Conservation (phyloP, 805 yeast genomes). For the Barnettozyma populi region DNA sequence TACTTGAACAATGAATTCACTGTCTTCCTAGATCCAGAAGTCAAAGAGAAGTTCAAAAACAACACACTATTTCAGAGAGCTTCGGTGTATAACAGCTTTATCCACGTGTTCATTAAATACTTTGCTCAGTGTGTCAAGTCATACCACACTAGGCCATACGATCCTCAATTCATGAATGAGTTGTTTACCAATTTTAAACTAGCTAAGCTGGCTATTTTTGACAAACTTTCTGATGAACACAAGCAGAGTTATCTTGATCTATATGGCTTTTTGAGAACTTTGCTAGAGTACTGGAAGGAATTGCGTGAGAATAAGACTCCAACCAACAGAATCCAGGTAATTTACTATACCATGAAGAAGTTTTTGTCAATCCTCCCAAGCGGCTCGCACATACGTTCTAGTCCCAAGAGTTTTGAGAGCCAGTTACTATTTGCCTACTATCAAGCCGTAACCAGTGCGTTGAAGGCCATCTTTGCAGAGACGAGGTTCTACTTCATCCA, state of each 20-base stretch:
- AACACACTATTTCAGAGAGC: conserved; percentile 17
- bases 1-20: conserved; percentile 19
- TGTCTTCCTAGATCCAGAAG: conserved; percentile 14
- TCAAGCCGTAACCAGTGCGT: conserved; percentile 28
- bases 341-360: conserved; percentile 23
- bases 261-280: conserved; percentile 10
- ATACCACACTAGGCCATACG: conserved; percentile 29
- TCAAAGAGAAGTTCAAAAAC: conserved; percentile 8
- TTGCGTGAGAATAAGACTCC: conserved; percentile 3
- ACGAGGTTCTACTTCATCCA: conserved; percentile 30
- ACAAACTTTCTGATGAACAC: conserved; percentile 9
- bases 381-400: conserved; percentile 8
- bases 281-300: conserved; percentile 16
- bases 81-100: conserved; percentile 15
- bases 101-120: conserved; percentile 21
- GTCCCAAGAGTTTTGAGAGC: conserved; percentile 11
- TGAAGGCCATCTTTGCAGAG: conserved; percentile 33
- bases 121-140: conserved; percentile 29
- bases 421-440: conserved; percentile 28
- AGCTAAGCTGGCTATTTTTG: conserved; percentile 16
- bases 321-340: conserved; percentile 22
- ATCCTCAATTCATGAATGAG: conserved; percentile 25
- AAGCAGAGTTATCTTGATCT: conserved; percentile 15
- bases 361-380: conserved; percentile 20
- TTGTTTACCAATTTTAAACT: conserved; percentile 20